Evolutionary conservation across 495 filamentous ascomycete species (phyloP).

Genomic region (Penicillium manginii): DNA sequence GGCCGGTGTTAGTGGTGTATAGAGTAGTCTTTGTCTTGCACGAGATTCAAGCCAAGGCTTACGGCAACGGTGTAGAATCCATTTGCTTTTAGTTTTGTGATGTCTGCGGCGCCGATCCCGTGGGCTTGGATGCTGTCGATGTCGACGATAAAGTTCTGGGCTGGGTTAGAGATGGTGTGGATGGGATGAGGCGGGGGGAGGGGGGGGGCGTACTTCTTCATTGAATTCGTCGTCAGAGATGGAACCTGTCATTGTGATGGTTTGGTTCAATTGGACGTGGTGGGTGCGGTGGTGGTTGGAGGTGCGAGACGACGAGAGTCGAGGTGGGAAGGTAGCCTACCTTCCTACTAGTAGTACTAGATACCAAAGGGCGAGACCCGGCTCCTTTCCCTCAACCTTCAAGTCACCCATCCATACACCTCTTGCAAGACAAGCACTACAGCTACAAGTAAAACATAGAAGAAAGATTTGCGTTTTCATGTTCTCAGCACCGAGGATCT

Average conservation of each 20-base stretch:
- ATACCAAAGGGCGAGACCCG: no score
- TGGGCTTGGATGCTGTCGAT: constrained; percentile 76
- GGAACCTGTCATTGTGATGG: background rate
- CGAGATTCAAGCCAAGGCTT: constrained; percentile 4
- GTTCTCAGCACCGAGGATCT: constrained; percentile 35
- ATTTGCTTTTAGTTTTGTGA: constrained; percentile 71
- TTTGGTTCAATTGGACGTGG: background rate
- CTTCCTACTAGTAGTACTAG: no score
- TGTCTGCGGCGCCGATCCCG: constrained; percentile 74
- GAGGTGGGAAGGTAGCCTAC: no score
- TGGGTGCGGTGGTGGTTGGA: background rate
- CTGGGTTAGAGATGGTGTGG: background rate
- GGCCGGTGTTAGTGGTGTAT: background rate
- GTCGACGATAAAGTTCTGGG: constrained; percentile 69
- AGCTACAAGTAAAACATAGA: background rate
- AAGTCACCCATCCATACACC: no score
- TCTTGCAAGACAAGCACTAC: background rate
- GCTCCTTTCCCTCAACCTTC: no score
- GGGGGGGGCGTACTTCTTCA: background rate
- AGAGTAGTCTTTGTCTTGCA: background rate
- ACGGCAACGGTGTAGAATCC: constrained; percentile 75
- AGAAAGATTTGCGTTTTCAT: constrained; percentile 31
- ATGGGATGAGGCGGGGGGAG: background rate
- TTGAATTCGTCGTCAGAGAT: constrained; percentile 4
- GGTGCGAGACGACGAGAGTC: no score